Evolutionary conservation across 2,329 filamentous ascomycete genomes (phyloP), one percentile per base, ranked within the genome.

Genomic region (Cladophialophora bantiana): DNA sequence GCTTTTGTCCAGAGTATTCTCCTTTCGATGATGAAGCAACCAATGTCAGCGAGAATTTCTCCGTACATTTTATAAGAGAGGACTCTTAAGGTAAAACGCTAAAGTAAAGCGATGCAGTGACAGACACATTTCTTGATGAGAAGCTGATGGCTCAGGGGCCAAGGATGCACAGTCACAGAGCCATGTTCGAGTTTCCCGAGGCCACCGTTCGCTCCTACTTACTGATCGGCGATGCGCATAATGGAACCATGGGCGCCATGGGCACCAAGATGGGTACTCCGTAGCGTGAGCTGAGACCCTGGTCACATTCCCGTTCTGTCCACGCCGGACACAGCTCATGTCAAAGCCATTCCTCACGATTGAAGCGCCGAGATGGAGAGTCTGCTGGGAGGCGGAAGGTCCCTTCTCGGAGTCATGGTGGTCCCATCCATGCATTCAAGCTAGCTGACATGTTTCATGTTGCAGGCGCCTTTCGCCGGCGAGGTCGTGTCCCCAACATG

Each of bases 161-260:
- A 7, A 20, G 40, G 40, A 9, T 45, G 40, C 40, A 45, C 40
- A 45, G 18, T 45, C 40, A 26, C 18, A 9, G 18, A 42, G 15
- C 40, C 15, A 42, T 42, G 15, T n/a, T 18, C 13, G 40, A 42
- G 40, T 13, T n/a, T 50, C 45, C 15, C 45, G 6, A 50, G 45
- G 20, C 18, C 45, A 9, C 45, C 3, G 9, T 50, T 13, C 6
- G 18, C 45, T 12, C 10, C 18, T 12, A 18, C 20, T 26, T 10
- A 20, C 10, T 50, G 45, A 50, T 50, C 45, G 45, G 45, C 45
- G 45, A 50, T 50, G 45, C 18, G 45, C 45, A 26, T 26, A 4
- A 26, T 50, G 45, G 18, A 50, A 26, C 18, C 45, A 50, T 50
- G 45, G 45, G 18, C 45, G 40, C 40, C 40, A n/a, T 42, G 40